A percentile compares a stretch with the other conserved stretches of the same genome.
Evolutionary conservation across 768 basidiomycete species (phyloP).

Genomic region (Boletus patriciae): DNA sequence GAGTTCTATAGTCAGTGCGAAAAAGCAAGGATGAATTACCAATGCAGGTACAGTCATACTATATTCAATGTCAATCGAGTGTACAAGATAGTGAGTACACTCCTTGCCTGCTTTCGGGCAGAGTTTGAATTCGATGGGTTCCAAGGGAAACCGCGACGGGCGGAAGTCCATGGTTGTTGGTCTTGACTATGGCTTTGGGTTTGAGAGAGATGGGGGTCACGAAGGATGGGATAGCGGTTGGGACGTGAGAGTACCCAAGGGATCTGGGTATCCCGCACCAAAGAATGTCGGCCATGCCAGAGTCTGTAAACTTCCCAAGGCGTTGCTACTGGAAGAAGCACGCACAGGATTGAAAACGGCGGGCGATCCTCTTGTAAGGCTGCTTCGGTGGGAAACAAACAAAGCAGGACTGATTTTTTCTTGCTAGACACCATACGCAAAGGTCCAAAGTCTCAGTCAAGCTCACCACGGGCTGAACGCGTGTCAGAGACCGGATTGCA

Average conservation of each 20-base stretch:
- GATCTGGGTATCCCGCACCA: not conserved
- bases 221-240: constrained; percentile 13
- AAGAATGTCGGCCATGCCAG: not conserved
- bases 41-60: constrained; percentile 23
- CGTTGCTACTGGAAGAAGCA: constrained; percentile 9
- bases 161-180: constrained; percentile 4
- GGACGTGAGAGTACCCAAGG: not conserved
- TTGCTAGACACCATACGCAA: constrained; percentile 9
- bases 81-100: constrained; percentile 6
- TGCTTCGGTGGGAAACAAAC: not conserved
- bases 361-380: constrained; percentile 10
- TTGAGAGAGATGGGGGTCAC: constrained; percentile 16
- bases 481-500: constrained; percentile 11
- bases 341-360: constrained; percentile 1
- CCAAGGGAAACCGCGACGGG: constrained; percentile 6
- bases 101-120: no score
- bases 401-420: not conserved
- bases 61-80: constrained; percentile 21
- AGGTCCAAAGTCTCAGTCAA: constrained; percentile 18
- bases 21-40: not conserved
- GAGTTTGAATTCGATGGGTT: not conserved
- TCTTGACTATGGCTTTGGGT: constrained; percentile 14
- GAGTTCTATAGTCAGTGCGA: constrained; percentile 8
- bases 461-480: constrained; percentile 9
- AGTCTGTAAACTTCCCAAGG: constrained; percentile 8